These are phyloP conservation scores for Lathyrus oleraceus DNA, from an alignment of 306 rosid genomes.

Conservation along the genomic window DNA sequence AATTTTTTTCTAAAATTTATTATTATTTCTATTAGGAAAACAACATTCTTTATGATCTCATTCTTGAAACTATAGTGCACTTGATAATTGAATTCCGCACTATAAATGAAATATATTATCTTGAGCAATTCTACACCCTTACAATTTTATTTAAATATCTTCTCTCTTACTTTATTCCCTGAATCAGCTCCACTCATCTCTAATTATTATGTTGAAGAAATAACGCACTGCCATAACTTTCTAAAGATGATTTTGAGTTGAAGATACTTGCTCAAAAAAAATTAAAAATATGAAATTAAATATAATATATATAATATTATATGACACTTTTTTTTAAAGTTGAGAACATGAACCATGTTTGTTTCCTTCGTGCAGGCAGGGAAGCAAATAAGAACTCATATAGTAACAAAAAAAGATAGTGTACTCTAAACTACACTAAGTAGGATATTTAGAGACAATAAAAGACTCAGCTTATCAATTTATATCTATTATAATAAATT, in stretches of 20 bases:
- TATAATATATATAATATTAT: constrained; percentile 13
- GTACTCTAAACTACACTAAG: constrained; percentile 2
- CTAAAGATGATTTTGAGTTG: background rate
- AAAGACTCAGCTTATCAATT: constrained; percentile 18
- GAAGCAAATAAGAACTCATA: constrained; percentile 46
- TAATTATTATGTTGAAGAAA: constrained; percentile 27
- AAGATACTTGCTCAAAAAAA: background rate
- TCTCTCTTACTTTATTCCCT: constrained; percentile 6
- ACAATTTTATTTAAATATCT: background rate
- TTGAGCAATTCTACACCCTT: background rate
- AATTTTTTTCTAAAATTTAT: too few species aligned
- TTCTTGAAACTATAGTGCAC: background rate
- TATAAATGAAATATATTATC: constrained; percentile 28
- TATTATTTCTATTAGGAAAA: too few species aligned
- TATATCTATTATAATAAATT: constrained; percentile 25
- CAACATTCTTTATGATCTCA: background rate
- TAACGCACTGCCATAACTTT: constrained; percentile 25
- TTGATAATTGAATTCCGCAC: background rate
- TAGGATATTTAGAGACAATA: constrained; percentile 35
- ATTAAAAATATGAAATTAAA: background rate
- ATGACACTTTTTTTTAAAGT: constrained; percentile 13
- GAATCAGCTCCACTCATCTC: constrained; percentile 4
- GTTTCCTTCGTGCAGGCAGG: constrained; percentile 59
- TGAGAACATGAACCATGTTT: constrained; percentile 11
- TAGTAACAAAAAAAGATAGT: background rate